Evolutionary conservation across 352 stramenopile species (phyloP).

Genomic region (Globisporangium recalcitrans): DNA sequence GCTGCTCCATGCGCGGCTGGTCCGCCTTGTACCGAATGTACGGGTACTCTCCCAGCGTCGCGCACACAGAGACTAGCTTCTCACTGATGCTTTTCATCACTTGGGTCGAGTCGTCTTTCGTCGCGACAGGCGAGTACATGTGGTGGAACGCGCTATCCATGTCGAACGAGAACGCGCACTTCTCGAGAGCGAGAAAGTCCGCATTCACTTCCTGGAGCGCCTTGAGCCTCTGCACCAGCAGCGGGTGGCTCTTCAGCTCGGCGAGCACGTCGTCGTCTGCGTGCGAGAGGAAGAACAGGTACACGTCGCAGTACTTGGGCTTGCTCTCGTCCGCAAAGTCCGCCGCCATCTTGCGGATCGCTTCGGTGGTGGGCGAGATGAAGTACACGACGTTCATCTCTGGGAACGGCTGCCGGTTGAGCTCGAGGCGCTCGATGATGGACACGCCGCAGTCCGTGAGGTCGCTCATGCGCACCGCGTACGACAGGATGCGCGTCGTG

Average conservation of each 20-base stretch:
- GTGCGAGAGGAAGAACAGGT: constrained; percentile 93
- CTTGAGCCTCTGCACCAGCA: constrained; percentile 76
- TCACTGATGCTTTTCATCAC: constrained; percentile 69
- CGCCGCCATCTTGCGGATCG: constrained; percentile 73
- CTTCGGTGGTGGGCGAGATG: constrained; percentile 82
- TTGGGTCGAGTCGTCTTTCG: constrained; percentile 32
- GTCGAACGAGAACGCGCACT: constrained; percentile 92
- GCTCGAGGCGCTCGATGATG: constrained; percentile 94
- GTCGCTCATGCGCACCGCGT: constrained; percentile 96
- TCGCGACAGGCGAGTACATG: constrained; percentile 66
- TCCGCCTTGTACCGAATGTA: constrained; percentile 91
- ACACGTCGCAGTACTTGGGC: constrained; percentile 91
- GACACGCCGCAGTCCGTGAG: constrained; percentile 96
- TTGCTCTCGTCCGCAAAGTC: constrained; percentile 79
- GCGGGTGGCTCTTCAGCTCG: constrained; percentile 80
- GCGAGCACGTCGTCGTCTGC: constrained; percentile 71
- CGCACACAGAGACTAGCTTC: constrained; percentile 95
- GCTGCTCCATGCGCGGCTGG: constrained; percentile 72
- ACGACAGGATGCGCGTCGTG: constrained; percentile 91
- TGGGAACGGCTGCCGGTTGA: constrained; percentile 92
- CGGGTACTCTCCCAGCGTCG: constrained; percentile 96
- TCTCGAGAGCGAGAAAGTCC: constrained; percentile 94
- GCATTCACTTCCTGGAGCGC: constrained; percentile 94
- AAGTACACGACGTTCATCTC: constrained; percentile 98
- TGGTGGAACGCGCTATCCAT: constrained; percentile 76